Conservation (phyloP, 306 rosid genomes). For the Pyrus pyrifolia region DNA sequence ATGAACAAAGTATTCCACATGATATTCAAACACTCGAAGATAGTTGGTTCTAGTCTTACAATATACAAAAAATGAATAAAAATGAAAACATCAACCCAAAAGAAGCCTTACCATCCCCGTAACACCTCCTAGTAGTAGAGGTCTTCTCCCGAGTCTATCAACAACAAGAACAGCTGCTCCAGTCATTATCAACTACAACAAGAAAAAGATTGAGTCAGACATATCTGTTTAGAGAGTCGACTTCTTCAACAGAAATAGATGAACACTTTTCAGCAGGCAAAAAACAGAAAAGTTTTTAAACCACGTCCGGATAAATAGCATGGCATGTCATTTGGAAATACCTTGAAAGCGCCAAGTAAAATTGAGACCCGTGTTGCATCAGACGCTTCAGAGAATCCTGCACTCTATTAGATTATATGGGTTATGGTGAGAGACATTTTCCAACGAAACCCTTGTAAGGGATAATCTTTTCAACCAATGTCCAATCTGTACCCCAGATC, state of each 20-base stretch:
- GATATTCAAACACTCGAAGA: background rate
- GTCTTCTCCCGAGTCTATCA: conserved; percentile 94
- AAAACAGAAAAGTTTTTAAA: background rate
- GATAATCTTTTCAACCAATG: conserved; percentile 7
- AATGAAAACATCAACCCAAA: background rate
- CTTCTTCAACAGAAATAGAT: background rate
- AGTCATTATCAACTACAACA: conserved; percentile 74
- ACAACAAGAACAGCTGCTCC: conserved; percentile 76
- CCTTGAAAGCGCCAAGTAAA: conserved; percentile 85
- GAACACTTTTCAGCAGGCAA: background rate
- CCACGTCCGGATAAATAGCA: background rate
- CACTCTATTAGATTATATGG: conserved; percentile 47
- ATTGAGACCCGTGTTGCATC: conserved; percentile 96
- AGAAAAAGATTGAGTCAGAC: background rate
- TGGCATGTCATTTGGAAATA: conserved; percentile 5
- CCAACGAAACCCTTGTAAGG: background rate
- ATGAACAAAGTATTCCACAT: background rate
- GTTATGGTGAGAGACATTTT: conserved; percentile 23
- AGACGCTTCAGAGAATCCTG: conserved; percentile 87
- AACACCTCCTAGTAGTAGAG: conserved; percentile 87
- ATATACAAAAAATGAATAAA: background rate
- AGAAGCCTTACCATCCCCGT: conserved; percentile 70
- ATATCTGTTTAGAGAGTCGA: background rate
- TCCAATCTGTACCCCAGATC: conserved; percentile 10
- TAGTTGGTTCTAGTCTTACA: background rate